Evolutionary conservation across 306 rosid genomes (phyloP).

Genomic region (Rosa rugosa): DNA sequence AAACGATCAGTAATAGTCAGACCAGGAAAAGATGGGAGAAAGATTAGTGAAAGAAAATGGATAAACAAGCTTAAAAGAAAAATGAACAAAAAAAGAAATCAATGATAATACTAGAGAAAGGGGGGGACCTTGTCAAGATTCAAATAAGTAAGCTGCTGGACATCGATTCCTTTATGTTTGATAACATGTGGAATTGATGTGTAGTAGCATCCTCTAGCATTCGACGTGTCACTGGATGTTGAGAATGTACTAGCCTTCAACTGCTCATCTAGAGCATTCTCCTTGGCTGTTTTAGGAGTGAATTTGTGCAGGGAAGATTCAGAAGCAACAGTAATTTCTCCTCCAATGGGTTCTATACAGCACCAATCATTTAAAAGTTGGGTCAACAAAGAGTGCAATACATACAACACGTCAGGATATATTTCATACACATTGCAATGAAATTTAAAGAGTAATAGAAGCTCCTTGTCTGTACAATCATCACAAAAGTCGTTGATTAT

Average conservation of each 20-base stretch:
- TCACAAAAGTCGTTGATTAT: background rate
- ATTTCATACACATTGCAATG: background rate
- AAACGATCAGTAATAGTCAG: constrained; percentile 22
- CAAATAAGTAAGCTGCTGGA: constrained; percentile 78
- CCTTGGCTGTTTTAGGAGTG: constrained; percentile 52
- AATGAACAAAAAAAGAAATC: background rate
- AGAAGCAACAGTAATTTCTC: constrained; percentile 69
- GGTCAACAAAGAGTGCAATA: background rate
- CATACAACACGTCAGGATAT: background rate
- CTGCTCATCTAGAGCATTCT: constrained; percentile 64
- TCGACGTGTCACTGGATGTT: constrained; percentile 43
- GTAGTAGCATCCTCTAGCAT: constrained; percentile 75
- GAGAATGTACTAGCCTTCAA: constrained; percentile 51
- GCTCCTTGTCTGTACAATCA: background rate
- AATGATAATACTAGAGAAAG: background rate
- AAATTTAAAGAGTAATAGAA: background rate
- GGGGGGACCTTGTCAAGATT: constrained; percentile 82
- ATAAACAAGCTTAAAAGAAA: constrained; percentile 21
- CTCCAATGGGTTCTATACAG: constrained; percentile 82
- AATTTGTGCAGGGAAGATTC: constrained; percentile 50
- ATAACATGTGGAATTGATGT: constrained; percentile 77
- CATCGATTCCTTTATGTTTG: constrained; percentile 66
- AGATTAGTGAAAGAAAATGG: constrained; percentile 20
- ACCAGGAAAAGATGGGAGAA: background rate
- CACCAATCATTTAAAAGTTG: constrained; percentile 22